phyloP scores from a whole-genome alignment of 106 monocot species.

The Dendrobium huoshanense region DNA sequence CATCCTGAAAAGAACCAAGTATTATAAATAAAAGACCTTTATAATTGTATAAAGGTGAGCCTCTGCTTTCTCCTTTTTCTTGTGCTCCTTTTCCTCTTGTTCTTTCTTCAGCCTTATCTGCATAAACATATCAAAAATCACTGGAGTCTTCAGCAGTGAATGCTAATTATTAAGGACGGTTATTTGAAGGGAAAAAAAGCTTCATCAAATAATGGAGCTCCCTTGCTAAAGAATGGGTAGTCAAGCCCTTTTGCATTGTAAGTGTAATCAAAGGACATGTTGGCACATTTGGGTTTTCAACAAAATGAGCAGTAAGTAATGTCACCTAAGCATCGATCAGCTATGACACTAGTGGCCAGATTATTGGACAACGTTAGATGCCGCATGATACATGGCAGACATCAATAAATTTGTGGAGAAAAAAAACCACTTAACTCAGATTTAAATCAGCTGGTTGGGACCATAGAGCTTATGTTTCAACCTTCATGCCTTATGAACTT shows the following conservation, averaged over 20 bases:
- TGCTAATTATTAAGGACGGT: neutral
- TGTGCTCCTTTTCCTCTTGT: constrained; percentile 85
- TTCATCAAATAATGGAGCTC: neutral
- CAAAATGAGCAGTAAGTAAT: neutral
- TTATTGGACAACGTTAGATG: neutral
- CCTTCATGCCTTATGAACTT: neutral
- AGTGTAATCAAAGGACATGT: neutral
- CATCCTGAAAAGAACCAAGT: neutral
- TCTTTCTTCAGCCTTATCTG: constrained; percentile 82
- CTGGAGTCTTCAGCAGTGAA: neutral
- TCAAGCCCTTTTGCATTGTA: neutral
- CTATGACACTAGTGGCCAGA: no score
- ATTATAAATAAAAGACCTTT: constrained; percentile 31
- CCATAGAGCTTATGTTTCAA: neutral
- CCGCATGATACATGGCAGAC: neutral
- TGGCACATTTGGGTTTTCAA: neutral
- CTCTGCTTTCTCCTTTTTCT: constrained; percentile 87
- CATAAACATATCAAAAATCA: neutral
- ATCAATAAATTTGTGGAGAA: no score
- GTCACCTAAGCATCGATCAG: neutral
- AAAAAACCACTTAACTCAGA: no score
- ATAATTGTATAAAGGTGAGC: constrained; percentile 82
- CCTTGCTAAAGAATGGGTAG: neutral
- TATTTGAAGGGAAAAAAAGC: neutral
- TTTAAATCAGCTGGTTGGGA: neutral